Percentiles rank a stretch among this genome's conserved stretches.
These are phyloP conservation scores for Tulasnella sp. DNA, from an alignment of 768 basidiomycete species.

Conservation along the genomic window DNA sequence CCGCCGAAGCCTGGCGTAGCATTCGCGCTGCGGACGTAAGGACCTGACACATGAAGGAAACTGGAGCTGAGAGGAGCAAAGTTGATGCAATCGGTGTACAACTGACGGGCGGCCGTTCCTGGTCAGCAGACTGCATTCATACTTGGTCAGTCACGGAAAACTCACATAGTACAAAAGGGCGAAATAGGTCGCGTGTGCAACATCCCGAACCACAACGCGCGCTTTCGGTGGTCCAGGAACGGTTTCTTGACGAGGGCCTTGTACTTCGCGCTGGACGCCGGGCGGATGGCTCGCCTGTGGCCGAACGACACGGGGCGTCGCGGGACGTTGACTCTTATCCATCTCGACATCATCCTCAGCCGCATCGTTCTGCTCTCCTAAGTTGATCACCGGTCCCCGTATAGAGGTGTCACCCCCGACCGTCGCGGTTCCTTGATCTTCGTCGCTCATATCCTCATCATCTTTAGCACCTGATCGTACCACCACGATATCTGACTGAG, in stretches of 20 bases:
- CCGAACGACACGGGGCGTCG: neutral
- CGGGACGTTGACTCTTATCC: neutral
- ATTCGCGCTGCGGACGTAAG: slow-evolving; percentile 10
- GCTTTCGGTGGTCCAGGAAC: slow-evolving; percentile 38
- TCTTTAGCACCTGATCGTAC: neutral
- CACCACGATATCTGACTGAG: slow-evolving; percentile 1
- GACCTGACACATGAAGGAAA: slow-evolving; percentile 29
- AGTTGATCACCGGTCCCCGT: neutral
- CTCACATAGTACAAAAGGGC: slow-evolving; percentile 69
- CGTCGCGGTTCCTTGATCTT: neutral
- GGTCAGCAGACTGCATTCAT: neutral
- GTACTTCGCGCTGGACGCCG: neutral
- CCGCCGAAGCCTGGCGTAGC: neutral
- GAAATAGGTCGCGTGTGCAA: slow-evolving; percentile 50
- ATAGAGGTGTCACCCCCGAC: neutral
- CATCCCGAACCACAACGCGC: slow-evolving; percentile 43
- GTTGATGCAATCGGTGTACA: slow-evolving; percentile 75
- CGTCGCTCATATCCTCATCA: neutral
- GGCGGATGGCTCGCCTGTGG: neutral
- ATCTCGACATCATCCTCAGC: neutral
- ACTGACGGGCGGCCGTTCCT: slow-evolving; percentile 28
- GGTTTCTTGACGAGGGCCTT: neutral
- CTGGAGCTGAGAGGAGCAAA: slow-evolving; percentile 78
- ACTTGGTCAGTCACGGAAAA: neutral
- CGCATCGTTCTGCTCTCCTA: neutral